phyloP scores from a whole-genome alignment of 495 filamentous ascomycete species.

The Umbilicaria muhlenbergii region DNA sequence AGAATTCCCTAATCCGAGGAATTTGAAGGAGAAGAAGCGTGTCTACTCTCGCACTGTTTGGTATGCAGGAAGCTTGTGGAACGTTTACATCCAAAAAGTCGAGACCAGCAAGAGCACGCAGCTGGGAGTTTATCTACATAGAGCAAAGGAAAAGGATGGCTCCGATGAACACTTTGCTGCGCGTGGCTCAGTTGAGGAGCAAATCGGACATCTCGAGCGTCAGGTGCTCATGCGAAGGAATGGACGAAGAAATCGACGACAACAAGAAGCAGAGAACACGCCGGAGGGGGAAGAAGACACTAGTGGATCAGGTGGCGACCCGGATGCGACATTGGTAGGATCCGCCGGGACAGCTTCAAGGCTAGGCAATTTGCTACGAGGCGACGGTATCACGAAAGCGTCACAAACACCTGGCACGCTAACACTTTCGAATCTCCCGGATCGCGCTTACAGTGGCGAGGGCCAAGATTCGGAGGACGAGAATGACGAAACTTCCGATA shows the following conservation, averaged over 20 bases:
- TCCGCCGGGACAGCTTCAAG: conserved; percentile 7
- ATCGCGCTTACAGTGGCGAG: conserved; percentile 1
- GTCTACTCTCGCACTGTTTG: conserved; percentile 47
- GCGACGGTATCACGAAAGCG: conserved; percentile 11
- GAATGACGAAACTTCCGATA: conserved; percentile 8
- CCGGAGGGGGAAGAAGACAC: conserved; percentile 21
- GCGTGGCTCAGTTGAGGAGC: conserved; percentile 28
- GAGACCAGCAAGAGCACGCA: conserved; percentile 35
- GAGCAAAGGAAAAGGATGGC: conserved; percentile 39
- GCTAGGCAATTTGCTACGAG: conserved; percentile 13
- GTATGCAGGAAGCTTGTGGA: conserved; percentile 45
- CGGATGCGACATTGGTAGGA: conserved; percentile 15
- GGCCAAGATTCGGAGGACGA: conserved; percentile 12
- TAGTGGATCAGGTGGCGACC: conserved; percentile 25
- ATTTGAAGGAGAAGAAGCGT: conserved; percentile 43
- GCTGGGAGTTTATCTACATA: conserved; percentile 44
- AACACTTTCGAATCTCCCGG: conserved; percentile 4
- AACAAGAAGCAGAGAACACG: conserved; percentile 5
- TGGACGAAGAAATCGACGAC: conserved; percentile 18
- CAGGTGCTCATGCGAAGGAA: conserved; percentile 27
- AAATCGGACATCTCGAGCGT: conserved; percentile 31
- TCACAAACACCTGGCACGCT: conserved; percentile 11
- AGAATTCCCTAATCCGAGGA: conserved; percentile 38
- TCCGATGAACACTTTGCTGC: conserved; percentile 21
- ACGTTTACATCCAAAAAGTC: conserved; percentile 47